These are phyloP conservation scores for Dioscorea dumetorum DNA, from an alignment of 106 monocot species.

Conservation along the genomic window DNA sequence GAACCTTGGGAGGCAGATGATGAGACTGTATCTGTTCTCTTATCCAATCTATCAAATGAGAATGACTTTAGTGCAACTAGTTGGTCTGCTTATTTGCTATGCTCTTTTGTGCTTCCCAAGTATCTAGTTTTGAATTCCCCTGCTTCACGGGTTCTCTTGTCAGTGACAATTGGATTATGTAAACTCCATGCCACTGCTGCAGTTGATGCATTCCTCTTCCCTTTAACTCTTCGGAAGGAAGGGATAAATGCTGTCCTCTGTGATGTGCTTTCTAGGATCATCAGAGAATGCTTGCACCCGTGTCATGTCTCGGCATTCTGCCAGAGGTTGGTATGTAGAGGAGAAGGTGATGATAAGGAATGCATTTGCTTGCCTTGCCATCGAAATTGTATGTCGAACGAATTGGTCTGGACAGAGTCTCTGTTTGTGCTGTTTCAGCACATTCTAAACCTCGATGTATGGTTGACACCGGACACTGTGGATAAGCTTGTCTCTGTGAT, in stretches of 20 bases:
- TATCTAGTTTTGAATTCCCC: constrained; percentile 33
- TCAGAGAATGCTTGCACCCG: constrained; percentile 72
- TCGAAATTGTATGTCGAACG: constrained; percentile 26
- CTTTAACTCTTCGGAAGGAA: constrained; percentile 49
- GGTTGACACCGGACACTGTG: constrained; percentile 56
- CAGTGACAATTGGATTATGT: constrained; percentile 48
- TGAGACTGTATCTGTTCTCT: constrained; percentile 40
- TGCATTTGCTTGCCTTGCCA: constrained; percentile 54
- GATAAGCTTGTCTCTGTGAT: constrained; percentile 40
- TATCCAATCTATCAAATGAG: constrained; percentile 29
- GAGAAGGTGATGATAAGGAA: constrained; percentile 8
- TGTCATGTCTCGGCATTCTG: constrained; percentile 66
- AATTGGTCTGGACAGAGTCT: constrained; percentile 65
- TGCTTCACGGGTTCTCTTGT: constrained; percentile 49
- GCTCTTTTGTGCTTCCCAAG: constrained; percentile 58
- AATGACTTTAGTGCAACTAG: background rate
- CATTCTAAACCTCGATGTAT: constrained; percentile 43
- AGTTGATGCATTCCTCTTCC: constrained; percentile 52
- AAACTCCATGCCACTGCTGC: constrained; percentile 47
- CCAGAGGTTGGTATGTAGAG: constrained; percentile 52
- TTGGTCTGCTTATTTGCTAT: constrained; percentile 50
- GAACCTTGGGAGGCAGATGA: constrained; percentile 79
- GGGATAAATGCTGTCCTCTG: constrained; percentile 52
- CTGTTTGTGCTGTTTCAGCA: constrained; percentile 67
- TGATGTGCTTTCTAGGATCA: constrained; percentile 49